phyloP scores from a whole-genome alignment of 2,329 filamentous ascomycete species.

The Verticillium nubilum region DNA sequence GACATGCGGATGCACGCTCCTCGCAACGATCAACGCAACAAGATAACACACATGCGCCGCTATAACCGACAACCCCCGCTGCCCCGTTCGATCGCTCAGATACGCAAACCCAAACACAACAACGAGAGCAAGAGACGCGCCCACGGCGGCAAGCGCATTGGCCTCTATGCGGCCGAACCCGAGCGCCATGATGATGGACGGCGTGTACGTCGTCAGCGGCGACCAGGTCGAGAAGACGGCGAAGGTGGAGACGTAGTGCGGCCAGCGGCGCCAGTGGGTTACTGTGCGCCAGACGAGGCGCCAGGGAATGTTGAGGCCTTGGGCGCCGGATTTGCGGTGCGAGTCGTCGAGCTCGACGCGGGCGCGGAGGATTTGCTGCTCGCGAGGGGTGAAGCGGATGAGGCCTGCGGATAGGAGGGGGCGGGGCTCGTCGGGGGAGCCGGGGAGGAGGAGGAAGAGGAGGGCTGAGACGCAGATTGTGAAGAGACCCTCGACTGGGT shows the following conservation, averaged over 20 bases:
- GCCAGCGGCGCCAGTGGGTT: conserved; percentile 38
- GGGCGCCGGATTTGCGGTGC: conserved; percentile 22
- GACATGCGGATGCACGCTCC: conserved; percentile 33
- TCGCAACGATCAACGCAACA: conserved; percentile 32
- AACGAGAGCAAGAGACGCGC: conserved; percentile 35
- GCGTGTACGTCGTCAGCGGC: conserved; percentile 45
- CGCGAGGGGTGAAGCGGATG: conserved; percentile 26
- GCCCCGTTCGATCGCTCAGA: conserved; percentile 39
- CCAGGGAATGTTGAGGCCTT: conserved; percentile 29
- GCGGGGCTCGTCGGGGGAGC: conserved; percentile 31
- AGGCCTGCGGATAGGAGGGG: conserved; percentile 32
- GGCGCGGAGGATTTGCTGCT: conserved; percentile 25
- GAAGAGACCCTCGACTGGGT: conserved; percentile 36
- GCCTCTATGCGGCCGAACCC: conserved; percentile 39
- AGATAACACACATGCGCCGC: conserved; percentile 39
- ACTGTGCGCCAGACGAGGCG: conserved; percentile 36
- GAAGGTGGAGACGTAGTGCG: conserved; percentile 42
- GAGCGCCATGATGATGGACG: conserved; percentile 36
- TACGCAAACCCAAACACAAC: conserved; percentile 43
- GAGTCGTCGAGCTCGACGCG: conserved; percentile 27
- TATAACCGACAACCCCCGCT: conserved; percentile 37
- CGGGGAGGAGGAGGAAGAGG: conserved; percentile 35
- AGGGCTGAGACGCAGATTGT: conserved; percentile 32
- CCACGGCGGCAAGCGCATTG: conserved; percentile 40
- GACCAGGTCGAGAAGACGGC: conserved; percentile 48